Base-by-base conservation (phyloP, 371 early-diverging fungal species). In the Mucor circinelloides region DNA sequence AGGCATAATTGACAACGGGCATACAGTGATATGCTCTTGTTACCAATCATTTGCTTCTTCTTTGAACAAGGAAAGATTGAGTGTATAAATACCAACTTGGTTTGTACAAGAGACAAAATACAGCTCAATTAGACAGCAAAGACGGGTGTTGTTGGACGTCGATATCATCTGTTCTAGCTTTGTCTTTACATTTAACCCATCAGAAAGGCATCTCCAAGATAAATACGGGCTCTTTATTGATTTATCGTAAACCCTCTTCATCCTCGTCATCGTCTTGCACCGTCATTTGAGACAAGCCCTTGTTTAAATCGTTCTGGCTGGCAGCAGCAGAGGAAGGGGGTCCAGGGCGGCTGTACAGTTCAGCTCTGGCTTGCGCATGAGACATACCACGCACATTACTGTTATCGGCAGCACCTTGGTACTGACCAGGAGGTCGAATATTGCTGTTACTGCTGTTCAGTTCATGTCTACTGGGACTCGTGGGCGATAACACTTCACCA, bases 401-500 rank as follows among this genome's bases (percentile, higher is more conserved):
- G 25, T 27, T 52, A 56, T 56, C 40, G 2, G 42, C 32, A 50
- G 28, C 12, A 48, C 2, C 23, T 38, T 72, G 69, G 68, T 64
- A 66, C 60, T 68, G 60, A 60, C 15, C 60, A 61, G 19, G 17
- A 17, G 28, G 61, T 48, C 34, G 46, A 30, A 23, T 30, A 19
- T 44, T 44, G 8, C 44, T 44, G 44, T 44, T 44, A 7, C 19
- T 44, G n/a, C 44, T 44, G 34, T 62, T 48, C 21, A 34, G 34
- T 21, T 48, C 67, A 58, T 54, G 50, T 4, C 38, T 38, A 38
- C 44, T 10, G 65, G 72, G 60, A 48, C 66, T 65, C 8, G 55
- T 17, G 15, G 66, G 59, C 2, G 75, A 71, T 7, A 79, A 69
- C 13, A 80, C 67, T 32, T 88, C 87, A 8, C 84, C 83, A 17